These are phyloP conservation scores for Amphibolis antarctica DNA, from an alignment of 106 monocot genomes.

Conservation along the genomic window DNA sequence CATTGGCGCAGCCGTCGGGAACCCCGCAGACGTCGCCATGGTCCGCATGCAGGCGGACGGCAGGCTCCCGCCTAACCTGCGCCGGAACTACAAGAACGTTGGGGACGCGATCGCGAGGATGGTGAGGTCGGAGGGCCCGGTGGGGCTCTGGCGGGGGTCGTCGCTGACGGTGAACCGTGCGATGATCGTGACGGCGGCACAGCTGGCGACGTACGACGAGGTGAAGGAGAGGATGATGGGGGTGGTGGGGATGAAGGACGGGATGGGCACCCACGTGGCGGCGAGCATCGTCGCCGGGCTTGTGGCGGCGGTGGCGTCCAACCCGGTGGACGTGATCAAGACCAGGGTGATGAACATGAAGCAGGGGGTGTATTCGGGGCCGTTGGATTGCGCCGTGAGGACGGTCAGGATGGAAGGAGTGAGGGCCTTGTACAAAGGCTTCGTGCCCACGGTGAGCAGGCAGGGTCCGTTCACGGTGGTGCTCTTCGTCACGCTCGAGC, in stretches of 20 bases:
- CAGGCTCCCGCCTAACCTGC: constrained; percentile 38
- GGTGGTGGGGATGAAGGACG: constrained; percentile 20
- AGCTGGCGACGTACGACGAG: constrained; percentile 62
- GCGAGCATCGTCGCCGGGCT: constrained; percentile 51
- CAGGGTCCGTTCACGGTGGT: constrained; percentile 78
- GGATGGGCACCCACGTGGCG: constrained; percentile 48
- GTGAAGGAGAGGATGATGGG: constrained; percentile 40
- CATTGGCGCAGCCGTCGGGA: constrained; percentile 48
- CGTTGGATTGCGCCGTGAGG: constrained; percentile 46
- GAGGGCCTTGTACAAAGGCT: constrained; percentile 46
- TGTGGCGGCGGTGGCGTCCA: constrained; percentile 39
- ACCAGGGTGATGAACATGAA: constrained; percentile 68
- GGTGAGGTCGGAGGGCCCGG: constrained; percentile 31
- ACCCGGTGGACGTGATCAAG: constrained; percentile 56
- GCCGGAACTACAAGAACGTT: constrained; percentile 53
- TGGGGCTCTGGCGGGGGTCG: constrained; percentile 43
- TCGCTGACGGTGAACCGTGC: constrained; percentile 52
- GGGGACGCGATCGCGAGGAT: constrained; percentile 24
- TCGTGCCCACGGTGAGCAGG: constrained; percentile 54
- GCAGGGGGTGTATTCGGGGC: constrained; percentile 37
- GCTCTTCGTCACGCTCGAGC: constrained; percentile 34
- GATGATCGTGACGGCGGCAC: constrained; percentile 49
- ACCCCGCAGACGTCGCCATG: constrained; percentile 67
- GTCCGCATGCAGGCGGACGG: constrained; percentile 66
- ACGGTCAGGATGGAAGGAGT: constrained; percentile 47